Base-by-base conservation (phyloP, 2,329 filamentous ascomycete genomes). In the Chaetomium sp. region DNA sequence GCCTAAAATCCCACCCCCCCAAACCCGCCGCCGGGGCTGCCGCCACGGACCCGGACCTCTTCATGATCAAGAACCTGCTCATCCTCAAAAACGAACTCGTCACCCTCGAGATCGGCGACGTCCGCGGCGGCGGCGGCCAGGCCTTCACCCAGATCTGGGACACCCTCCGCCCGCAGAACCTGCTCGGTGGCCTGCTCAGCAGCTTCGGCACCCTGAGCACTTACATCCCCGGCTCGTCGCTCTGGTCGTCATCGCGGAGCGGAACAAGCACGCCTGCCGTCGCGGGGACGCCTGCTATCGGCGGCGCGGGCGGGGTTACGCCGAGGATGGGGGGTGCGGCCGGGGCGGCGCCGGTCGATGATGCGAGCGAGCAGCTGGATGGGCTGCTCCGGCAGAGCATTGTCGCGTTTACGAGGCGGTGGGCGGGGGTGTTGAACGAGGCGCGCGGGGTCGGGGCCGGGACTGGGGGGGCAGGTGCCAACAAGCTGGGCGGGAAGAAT, bases 81-180 rank as follows among this genome's bases (percentile, higher is more conserved):
- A 89, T 97, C 57, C 85, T 99, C 59, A 98, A 98, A 77, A 96
- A 97, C 74, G 92, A 97, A 75, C 90, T 99, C 59, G 88, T 99
- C 29, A 93, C 93, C 10, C 93, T 99, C 67, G 95, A 99, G 78
- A 97, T 99, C 70, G 93, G 86, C 59, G 86, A 88, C 69, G 83
- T 87, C 19, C 80, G 85, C 42, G 25, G 10, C 38, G 33, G 31
- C 19, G n/a, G 50, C 21, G 50, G 49, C 12, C 25, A 23, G 27
- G 33, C 45, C n/a, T 42, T 27, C 33, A n/a, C 13, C 23, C 85
- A 85, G 67, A 88, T 89, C 49, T 89, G 86, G 86, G 85, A 87
- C 59, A 85, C 85, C 0, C 80, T 89, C 13, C 87, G 80, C 71
- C 83, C 80, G 2, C 81, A 84, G 66, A 85, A 83, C 68, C 82